Conservation (phyloP, 2,329 filamentous ascomycete genomes). For the Gliomastix tumulicola region DNA sequence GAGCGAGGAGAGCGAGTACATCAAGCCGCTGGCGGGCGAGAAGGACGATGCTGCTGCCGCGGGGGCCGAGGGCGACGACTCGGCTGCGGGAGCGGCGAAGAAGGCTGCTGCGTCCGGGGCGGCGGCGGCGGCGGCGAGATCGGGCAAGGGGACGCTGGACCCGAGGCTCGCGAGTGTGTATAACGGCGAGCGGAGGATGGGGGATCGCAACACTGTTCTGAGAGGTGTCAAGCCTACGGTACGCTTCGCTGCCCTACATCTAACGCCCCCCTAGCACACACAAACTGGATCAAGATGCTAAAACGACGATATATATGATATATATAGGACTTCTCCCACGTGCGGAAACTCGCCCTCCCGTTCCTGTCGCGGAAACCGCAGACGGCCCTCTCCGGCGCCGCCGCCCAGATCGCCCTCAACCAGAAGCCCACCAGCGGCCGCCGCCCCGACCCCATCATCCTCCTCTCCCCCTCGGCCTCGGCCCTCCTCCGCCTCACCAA, state of each 20-base stretch:
- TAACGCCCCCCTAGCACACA: neutral
- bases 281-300: neutral
- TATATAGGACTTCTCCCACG: conserved; percentile 86
- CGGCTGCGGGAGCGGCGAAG: conserved; percentile 19
- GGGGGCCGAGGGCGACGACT: conserved; percentile 30
- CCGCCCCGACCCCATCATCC: conserved; percentile 79
- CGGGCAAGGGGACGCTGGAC: conserved; percentile 64
- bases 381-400: conserved; percentile 27
- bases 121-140: conserved; percentile 37
- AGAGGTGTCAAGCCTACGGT: conserved; percentile 85
- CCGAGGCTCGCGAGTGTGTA: conserved; percentile 83
- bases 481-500: conserved; percentile 93
- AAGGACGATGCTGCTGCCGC: conserved; percentile 35
- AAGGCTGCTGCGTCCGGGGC: conserved; percentile 30
- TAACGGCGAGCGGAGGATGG: conserved; percentile 83
- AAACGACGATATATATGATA: neutral
- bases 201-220: conserved; percentile 83
- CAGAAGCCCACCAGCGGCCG: conserved; percentile 38
- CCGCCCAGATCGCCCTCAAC: conserved; percentile 43
- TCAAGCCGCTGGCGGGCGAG: conserved; percentile 72
- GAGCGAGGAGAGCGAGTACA: conserved; percentile 86
- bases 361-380: conserved; percentile 62
- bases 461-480: conserved; percentile 91
- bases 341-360: conserved; percentile 75
- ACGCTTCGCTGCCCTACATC: conserved; percentile 25